Percentiles rank a stretch among this genome's conserved stretches.
phyloP scores from a whole-genome alignment of 2,329 filamentous ascomycete species.

The Monilinia aucupariae region DNA sequence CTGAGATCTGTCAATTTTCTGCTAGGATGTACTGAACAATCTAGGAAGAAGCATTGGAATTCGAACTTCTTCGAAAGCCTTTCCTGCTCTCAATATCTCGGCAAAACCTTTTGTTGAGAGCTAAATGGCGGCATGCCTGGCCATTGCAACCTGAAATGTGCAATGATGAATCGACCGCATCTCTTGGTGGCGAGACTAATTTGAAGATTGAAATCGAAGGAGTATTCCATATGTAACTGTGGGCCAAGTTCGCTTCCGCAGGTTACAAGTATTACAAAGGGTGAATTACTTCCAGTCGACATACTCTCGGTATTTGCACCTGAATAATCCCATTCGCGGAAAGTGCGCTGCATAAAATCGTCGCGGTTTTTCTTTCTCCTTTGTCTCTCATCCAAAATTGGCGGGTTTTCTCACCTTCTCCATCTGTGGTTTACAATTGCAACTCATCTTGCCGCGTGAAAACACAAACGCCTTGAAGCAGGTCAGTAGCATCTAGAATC shows the following conservation, averaged over 20 bases:
- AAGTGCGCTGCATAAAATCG: conserved; percentile 38
- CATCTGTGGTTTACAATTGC: not conserved
- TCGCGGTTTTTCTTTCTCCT: conserved; percentile 43
- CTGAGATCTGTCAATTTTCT: conserved; percentile 13
- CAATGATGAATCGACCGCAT: not conserved
- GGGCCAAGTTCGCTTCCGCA: no score
- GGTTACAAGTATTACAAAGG: no score
- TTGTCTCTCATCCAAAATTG: no score
- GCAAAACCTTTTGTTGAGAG: conserved; percentile 39
- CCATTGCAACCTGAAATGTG: conserved; percentile 13
- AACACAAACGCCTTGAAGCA: not conserved
- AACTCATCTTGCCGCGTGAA: no score
- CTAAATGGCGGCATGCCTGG: conserved; percentile 26
- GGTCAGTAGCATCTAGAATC: not conserved
- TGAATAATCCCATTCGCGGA: conserved; percentile 42
- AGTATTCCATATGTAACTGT: conserved; percentile 6
- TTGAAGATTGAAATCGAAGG: not conserved
- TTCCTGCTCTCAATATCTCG: conserved; percentile 37
- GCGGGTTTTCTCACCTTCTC: no score
- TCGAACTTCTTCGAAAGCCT: conserved; percentile 30
- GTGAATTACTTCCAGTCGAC: conserved; percentile 20
- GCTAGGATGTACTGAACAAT: conserved; percentile 35
- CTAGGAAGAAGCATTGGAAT: conserved; percentile 35
- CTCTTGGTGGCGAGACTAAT: not conserved
- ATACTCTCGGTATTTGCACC: conserved; percentile 34